Evolutionary conservation across 176 grass and related monocot species (phyloP), one percentile per base, ranked within the genome.

Genomic region (Oryza rufipogon): DNA sequence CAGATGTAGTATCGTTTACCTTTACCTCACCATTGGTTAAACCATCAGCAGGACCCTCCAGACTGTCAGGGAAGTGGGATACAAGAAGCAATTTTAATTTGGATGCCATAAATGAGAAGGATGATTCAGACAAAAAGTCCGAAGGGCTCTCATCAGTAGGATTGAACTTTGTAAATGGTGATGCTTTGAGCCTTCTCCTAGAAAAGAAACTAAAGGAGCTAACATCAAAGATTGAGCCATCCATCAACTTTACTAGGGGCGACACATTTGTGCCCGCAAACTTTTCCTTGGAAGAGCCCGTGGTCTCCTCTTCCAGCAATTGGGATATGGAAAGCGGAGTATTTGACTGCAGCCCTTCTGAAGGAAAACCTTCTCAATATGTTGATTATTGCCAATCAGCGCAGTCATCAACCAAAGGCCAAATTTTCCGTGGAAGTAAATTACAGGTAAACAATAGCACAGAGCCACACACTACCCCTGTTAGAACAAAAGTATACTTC

Each of bases 1-100:
- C 89, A 64, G 92, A 97, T 82, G 92, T 94, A 76, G 91, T 93
- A 68, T 97, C 92, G 28, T 97, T 91, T 86, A 97, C 95, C 71
- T 94, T 94, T 70, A 97, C 92, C 68, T 91, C 92, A 51, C 87
- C 92, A 20, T 85, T 94, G 78, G 72, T 89, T 64, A 93, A 92
- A 87, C 79, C 89, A 80, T 74, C 70, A 33, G 66, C 63, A 25
- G 84, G 85, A 58, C 20, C 83, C 39, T 86, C 80, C 32, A 70
- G 78, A 39, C 74, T 88, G 17, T 73, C 71, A 0, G 80, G 84
- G 22, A 91, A 84, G 17, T 83, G 75, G 79, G 88, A 86, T 72
- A 65, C 84, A 76, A 70, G 69, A 75, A 81, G 46, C 17, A 47
- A 61, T 71, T 79, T 85, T 74, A 44, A 26, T 81, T 67, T 91